These are phyloP conservation scores for Colletotrichum sp. DNA, from an alignment of 2,329 filamentous ascomycete species.

Conservation along the genomic window DNA sequence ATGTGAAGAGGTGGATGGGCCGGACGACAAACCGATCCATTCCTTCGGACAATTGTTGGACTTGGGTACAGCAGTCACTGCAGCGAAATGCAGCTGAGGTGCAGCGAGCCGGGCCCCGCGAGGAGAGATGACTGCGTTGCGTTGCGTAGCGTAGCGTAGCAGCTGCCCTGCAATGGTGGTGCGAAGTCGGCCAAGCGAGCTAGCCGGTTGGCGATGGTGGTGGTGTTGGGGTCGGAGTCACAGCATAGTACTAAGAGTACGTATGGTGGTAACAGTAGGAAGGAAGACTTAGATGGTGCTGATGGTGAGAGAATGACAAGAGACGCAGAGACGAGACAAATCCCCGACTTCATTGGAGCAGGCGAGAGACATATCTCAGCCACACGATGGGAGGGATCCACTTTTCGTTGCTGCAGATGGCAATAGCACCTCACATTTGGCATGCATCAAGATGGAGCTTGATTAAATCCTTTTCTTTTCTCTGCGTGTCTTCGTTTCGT, in stretches of 20 bases:
- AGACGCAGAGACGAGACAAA: conserved; percentile 1
- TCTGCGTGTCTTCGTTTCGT: background rate
- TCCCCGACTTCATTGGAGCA: background rate
- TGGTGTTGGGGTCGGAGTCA: background rate
- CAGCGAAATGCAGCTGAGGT: background rate
- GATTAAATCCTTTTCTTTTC: background rate
- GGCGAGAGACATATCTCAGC: background rate
- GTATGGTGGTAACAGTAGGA: no score
- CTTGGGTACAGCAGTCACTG: background rate
- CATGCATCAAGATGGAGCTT: background rate
- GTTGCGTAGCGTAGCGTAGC: background rate
- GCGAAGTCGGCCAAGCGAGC: background rate
- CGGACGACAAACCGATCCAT: background rate
- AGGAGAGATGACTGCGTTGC: background rate
- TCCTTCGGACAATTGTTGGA: conserved; percentile 12
- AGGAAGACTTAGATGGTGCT: background rate
- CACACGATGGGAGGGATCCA: background rate
- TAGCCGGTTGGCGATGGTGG: background rate
- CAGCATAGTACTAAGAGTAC: background rate
- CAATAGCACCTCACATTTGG: background rate
- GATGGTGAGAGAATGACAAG: background rate
- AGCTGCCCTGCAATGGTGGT: background rate
- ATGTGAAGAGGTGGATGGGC: background rate
- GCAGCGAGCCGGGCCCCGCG: background rate
- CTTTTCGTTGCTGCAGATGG: background rate